These are phyloP conservation scores for Boechera stricta DNA, from an alignment of 345 rosid species.

Conservation along the genomic window DNA sequence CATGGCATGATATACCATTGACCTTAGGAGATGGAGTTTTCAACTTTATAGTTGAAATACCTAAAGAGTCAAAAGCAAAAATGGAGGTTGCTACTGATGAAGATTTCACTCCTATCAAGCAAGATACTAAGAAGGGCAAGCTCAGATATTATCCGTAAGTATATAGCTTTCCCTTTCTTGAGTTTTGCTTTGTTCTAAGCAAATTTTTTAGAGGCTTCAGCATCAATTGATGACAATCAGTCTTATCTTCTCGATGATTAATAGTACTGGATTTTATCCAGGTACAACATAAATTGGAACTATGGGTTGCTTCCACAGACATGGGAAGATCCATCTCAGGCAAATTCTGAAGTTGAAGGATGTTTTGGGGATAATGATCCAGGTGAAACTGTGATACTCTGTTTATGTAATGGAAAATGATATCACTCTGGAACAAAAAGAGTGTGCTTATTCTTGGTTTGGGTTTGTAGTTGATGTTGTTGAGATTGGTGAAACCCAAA, in stretches of 20 bases:
- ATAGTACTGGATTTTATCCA: background rate
- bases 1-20: conserved; percentile 95
- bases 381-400: conserved; percentile 38
- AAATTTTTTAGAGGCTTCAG: background rate
- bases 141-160: conserved; percentile 52
- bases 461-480: conserved; percentile 77
- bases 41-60: conserved; percentile 88
- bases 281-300: conserved; percentile 89
- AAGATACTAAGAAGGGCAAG: conserved; percentile 66
- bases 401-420: conserved; percentile 3
- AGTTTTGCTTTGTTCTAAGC: background rate
- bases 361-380: conserved; percentile 97
- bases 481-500: conserved; percentile 79
- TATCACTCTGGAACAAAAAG: background rate
- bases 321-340: conserved; percentile 94
- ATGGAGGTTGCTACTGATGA: conserved; percentile 99
- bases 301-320: conserved; percentile 98
- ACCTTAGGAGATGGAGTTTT: conserved; percentile 79
- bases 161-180: conserved; percentile 41
- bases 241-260: background rate
- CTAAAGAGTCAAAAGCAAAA: conserved; percentile 92
- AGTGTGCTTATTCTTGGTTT: conserved; percentile 8
- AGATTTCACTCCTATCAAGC: conserved; percentile 90
- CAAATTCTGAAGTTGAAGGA: conserved; percentile 85
- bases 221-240: conserved; percentile 10